A percentile compares a stretch with the other conserved stretches of the same genome.
Conservation (phyloP, 164 flowering plant species). For the Litsea cubeba region DNA sequence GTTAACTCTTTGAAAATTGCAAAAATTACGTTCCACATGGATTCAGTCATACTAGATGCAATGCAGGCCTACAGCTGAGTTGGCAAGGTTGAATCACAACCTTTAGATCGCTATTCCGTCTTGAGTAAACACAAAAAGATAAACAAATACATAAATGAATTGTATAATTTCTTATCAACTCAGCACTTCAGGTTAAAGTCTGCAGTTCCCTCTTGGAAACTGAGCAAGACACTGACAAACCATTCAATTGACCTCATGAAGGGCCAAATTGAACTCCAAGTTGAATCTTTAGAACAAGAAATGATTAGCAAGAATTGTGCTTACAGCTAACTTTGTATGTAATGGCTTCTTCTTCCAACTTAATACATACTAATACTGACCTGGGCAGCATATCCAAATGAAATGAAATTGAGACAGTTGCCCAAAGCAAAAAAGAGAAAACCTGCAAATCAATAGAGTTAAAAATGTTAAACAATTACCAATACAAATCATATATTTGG, state of each 20-base stretch:
- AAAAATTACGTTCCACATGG: no score
- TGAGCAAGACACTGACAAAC: no score
- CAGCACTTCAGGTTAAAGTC: no score
- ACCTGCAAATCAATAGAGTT: conserved; percentile 42
- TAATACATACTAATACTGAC: conserved; percentile 33
- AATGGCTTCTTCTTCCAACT: not conserved
- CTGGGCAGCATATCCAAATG: conserved; percentile 99
- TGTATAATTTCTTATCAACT: no score
- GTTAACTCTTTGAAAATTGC: no score
- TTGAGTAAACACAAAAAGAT: no score
- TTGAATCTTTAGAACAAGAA: not conserved
- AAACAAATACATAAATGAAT: no score
- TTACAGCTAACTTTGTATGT: not conserved
- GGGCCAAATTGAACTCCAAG: not conserved
- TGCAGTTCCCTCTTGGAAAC: no score
- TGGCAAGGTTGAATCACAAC: no score
- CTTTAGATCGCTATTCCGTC: no score
- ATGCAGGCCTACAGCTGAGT: no score
- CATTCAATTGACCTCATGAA: not conserved
- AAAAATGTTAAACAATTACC: not conserved
- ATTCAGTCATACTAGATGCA: no score
- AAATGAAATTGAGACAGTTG: conserved; percentile 91
- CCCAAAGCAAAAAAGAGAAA: conserved; percentile 76
- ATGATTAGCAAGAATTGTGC: not conserved
- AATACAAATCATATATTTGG: not conserved